Conservation (phyloP, 2,329 filamentous ascomycete genomes). For the Fusarium irregulare region DNA sequence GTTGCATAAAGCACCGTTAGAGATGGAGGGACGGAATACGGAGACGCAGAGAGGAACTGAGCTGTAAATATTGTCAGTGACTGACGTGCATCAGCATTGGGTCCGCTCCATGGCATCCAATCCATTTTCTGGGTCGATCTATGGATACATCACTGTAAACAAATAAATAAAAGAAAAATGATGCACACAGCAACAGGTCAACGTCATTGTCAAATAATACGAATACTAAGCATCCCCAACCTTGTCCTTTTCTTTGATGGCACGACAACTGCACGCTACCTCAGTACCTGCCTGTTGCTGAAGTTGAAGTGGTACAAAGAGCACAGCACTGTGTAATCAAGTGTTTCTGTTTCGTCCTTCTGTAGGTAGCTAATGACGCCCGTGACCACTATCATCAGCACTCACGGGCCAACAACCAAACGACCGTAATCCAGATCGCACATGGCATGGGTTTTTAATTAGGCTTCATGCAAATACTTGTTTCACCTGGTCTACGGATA, state of each 20-base stretch:
- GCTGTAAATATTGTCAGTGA: background rate
- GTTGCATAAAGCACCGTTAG: constrained; percentile 26
- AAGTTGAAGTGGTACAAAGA: background rate
- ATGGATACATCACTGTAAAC: background rate
- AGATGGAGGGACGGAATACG: constrained; percentile 17
- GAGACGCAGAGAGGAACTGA: background rate
- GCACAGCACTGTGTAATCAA: constrained; percentile 20
- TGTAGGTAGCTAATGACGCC: constrained; percentile 10
- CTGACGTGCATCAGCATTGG: constrained; percentile 7
- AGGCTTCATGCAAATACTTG: background rate
- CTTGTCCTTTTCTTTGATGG: constrained; percentile 10
- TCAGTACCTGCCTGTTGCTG: background rate
- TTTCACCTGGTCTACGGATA: background rate
- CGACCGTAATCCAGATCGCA: background rate
- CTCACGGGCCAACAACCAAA: background rate
- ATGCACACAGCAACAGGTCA: background rate
- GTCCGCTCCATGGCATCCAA: background rate
- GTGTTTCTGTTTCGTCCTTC: constrained; percentile 2
- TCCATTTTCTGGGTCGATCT: background rate
- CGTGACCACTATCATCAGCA: background rate
- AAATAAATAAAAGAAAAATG: background rate
- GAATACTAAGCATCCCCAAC: background rate
- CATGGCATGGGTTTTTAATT: background rate
- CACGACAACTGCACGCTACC: constrained; percentile 23
- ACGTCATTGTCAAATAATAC: constrained; percentile 5